Base-by-base conservation (phyloP, 345 rosid genomes). In the Eucalyptus albens region DNA sequence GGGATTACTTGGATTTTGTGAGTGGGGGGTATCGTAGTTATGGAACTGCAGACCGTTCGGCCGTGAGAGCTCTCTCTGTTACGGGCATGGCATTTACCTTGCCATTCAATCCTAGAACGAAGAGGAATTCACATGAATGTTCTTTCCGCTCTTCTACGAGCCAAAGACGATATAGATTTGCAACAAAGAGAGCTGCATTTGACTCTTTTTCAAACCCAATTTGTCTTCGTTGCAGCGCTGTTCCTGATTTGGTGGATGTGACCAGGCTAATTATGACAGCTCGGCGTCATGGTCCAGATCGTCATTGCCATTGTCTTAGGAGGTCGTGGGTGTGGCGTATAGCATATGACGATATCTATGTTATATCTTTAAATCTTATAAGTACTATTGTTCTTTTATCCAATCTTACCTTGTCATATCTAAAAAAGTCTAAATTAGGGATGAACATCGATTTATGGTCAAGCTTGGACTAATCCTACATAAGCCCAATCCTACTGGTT, bases 401-500 rank as follows among this genome's bases (percentile, higher is more conserved):
- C 7, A 33, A 72, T 37, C 44, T 42, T 21, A 69, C 7, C 22
- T 69, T 33, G 2, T 72, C 26, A 11, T 33, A 17, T 72, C 31
- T 12, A 9, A 17, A 33, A 33, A 33, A 8, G 59, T 53, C 26
- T 21, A 21, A 21, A 53, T 53, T 53, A 53, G 24, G 10, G 24
- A 53, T 53, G 24, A 53, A 9, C 10, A 53, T 53, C 4, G 10
- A 53, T 53, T 53, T 53, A 7, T 7, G 10, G 5, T 53, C 56
- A 53, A 53, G 0, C 10, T 53, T 53, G 10, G 56, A 53, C 24
- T 4, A 53, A 53, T 53, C 2, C 10, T 53, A 53, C 5, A 19
- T 53, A 53, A 4, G 56, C 24, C 10, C 1, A 53, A 53, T 53
- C 1, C 0, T 19, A 4, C 1, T 19, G 2, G 24, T 53, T 0